Evolutionary conservation across 2,329 filamentous ascomycete genomes (phyloP).

Genomic region (Byssothecium circinans): DNA sequence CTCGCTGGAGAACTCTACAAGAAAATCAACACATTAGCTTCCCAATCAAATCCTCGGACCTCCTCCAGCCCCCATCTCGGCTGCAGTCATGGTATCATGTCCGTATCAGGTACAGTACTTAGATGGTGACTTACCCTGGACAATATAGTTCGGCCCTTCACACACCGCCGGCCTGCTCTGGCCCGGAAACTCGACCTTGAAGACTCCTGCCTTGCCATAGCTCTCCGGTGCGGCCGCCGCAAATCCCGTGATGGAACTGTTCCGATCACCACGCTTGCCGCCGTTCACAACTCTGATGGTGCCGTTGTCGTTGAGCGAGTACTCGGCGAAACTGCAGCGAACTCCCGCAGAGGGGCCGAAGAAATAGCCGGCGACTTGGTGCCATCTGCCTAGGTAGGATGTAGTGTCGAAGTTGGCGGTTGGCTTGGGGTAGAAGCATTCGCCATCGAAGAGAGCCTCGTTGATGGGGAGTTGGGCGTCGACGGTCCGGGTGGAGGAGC

Average conservation of each 20-base stretch:
- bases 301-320: slow-evolving; percentile 29
- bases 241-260: slow-evolving; percentile 22
- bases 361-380: slow-evolving; percentile 35
- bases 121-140: slow-evolving; percentile 27
- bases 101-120: not conserved
- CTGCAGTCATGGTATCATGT: not conserved
- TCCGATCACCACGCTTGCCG: slow-evolving; percentile 17
- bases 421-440: slow-evolving; percentile 32
- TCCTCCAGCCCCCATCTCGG: no score
- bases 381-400: slow-evolving; percentile 32
- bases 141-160: slow-evolving; percentile 34
- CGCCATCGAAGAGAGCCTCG: not conserved
- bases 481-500: not conserved
- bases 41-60: no score
- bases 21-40: not conserved
- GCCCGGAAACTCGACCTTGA: slow-evolving; percentile 28
- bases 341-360: slow-evolving; percentile 30
- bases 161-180: slow-evolving; percentile 15
- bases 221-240: slow-evolving; percentile 23
- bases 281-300: slow-evolving; percentile 29
- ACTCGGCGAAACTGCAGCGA: slow-evolving; percentile 27
- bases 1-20: slow-evolving; percentile 26
- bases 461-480: not conserved
- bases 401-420: slow-evolving; percentile 29
- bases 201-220: slow-evolving; percentile 25